Conservation (phyloP, 106 monocot genomes). For the Phalaenopsis aphrodite region DNA sequence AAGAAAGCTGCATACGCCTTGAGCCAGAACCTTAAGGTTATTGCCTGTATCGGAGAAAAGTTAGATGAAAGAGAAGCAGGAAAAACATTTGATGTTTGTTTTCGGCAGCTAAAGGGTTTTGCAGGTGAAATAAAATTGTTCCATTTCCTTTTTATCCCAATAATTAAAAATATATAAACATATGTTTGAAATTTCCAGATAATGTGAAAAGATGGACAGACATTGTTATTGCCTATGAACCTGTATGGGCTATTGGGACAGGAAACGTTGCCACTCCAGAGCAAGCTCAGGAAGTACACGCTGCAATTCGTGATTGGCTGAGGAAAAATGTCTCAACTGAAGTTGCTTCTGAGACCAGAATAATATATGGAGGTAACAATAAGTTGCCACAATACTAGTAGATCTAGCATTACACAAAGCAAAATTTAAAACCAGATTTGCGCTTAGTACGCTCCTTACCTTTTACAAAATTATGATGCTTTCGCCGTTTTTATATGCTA, state of each 20-base stretch:
- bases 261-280: slow-evolving; percentile 92
- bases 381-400: not conserved
- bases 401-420: not conserved
- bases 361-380: slow-evolving; percentile 88
- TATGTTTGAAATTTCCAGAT: slow-evolving; percentile 27
- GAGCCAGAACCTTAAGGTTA: slow-evolving; percentile 79
- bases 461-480: no score
- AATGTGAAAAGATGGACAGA: slow-evolving; percentile 67
- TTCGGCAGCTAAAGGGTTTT: slow-evolving; percentile 84
- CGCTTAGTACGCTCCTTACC: no score
- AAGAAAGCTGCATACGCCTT: slow-evolving; percentile 99
- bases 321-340: slow-evolving; percentile 81
- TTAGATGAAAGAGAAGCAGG: slow-evolving; percentile 97
- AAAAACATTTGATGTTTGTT: slow-evolving; percentile 98
- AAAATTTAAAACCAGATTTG: not conserved
- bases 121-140: slow-evolving; percentile 40
- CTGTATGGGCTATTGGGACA: slow-evolving; percentile 99
- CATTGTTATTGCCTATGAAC: slow-evolving; percentile 95
- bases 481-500: no score
- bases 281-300: slow-evolving; percentile 97
- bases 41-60: slow-evolving; percentile 96
- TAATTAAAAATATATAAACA: not conserved
- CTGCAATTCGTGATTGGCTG: slow-evolving; percentile 89
- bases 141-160: not conserved
- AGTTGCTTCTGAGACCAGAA: slow-evolving; percentile 71